Evolutionary conservation across 371 early-diverging fungal genomes (phyloP).

Genomic region (Nematocida ironsii): DNA sequence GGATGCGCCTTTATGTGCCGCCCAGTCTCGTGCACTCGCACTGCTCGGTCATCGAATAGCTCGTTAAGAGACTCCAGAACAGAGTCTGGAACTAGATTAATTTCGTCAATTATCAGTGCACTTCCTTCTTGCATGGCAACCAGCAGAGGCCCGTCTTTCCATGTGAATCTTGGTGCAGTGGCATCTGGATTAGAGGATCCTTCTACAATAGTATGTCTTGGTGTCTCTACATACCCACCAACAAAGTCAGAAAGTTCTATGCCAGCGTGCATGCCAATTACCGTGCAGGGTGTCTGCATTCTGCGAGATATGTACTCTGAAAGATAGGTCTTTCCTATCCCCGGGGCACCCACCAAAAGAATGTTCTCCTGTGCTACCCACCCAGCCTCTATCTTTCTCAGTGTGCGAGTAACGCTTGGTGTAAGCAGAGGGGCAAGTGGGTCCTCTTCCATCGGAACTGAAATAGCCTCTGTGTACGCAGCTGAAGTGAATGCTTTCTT

Average conservation of each 20-base stretch:
- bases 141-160: slow-evolving; percentile 78
- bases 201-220: slow-evolving; percentile 71
- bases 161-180: slow-evolving; percentile 70
- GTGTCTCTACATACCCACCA: slow-evolving; percentile 72
- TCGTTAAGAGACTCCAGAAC: slow-evolving; percentile 95
- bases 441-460: slow-evolving; percentile 16
- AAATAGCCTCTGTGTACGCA: slow-evolving; percentile 32
- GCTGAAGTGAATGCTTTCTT: slow-evolving; percentile 1
- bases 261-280: slow-evolving; percentile 92
- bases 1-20: slow-evolving; percentile 73
- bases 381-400: slow-evolving; percentile 79
- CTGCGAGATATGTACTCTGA: slow-evolving; percentile 81
- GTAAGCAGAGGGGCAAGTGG: slow-evolving; percentile 50
- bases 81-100: slow-evolving; percentile 95
- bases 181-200: slow-evolving; percentile 74
- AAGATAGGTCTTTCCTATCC: slow-evolving; percentile 97
- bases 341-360: slow-evolving; percentile 94
- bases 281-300: slow-evolving; percentile 74
- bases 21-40: slow-evolving; percentile 88
- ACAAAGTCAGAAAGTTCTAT: slow-evolving; percentile 92
- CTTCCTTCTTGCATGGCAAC: slow-evolving; percentile 86
- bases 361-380: slow-evolving; percentile 84
- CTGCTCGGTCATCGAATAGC: slow-evolving; percentile 79
- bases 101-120: slow-evolving; percentile 93
- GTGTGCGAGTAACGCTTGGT: slow-evolving; percentile 73